phyloP scores from a whole-genome alignment of 345 rosid species.

The Excoecaria cochinchinensis region DNA sequence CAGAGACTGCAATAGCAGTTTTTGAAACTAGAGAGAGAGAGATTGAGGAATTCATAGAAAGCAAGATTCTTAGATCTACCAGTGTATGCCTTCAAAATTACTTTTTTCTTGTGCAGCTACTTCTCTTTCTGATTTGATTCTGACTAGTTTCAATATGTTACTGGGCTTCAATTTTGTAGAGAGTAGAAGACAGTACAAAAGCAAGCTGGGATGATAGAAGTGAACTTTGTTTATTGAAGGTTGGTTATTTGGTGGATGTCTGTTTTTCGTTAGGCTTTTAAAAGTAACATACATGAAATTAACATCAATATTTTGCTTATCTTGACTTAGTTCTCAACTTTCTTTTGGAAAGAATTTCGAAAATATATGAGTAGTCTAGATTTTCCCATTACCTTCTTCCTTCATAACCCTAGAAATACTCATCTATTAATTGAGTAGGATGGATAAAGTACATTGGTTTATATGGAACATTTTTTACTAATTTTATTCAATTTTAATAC shows the following conservation, averaged over 20 bases:
- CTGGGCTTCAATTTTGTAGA: conserved; percentile 51
- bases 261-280: background rate
- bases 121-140: conserved; percentile 13
- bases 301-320: background rate
- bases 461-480: background rate
- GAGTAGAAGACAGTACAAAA: conserved; percentile 45
- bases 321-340: background rate
- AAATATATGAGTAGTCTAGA: background rate
- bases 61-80: conserved; percentile 59
- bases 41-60: conserved; percentile 68
- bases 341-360: background rate
- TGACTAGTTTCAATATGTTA: conserved; percentile 18
- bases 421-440: background rate
- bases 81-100: conserved; percentile 50
- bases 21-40: conserved; percentile 95
- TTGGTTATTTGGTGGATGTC: conserved; percentile 31
- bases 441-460: background rate
- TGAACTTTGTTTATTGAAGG: conserved; percentile 88
- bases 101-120: conserved; percentile 23
- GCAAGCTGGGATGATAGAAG: conserved; percentile 76
- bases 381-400: background rate
- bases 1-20: conserved; percentile 94
- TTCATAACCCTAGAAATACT: background rate
- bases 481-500: background rate
- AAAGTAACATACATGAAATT: background rate